Base-by-base conservation (phyloP, 163 green algal species). In the Prototheca stagnorum region DNA sequence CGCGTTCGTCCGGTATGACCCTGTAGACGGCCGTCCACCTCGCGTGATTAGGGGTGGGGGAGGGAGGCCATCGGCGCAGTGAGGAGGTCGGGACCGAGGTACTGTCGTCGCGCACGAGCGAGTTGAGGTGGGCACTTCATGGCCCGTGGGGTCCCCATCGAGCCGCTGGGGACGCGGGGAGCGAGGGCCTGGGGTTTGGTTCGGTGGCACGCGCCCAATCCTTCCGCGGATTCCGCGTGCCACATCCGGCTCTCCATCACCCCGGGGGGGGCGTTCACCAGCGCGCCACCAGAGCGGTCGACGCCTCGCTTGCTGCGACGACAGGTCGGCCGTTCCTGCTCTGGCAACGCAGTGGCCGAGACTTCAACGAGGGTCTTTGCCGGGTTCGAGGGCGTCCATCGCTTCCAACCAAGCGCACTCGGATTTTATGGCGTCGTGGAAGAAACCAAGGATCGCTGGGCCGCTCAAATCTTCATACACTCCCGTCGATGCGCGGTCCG, bases 401-500 rank as follows among this genome's bases (percentile, higher is more conserved):
- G 12, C 12, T 37, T 9, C 11, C 12, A 21, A 27, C 36, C 20
- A 22, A 29, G 19, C 62, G 28, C 45, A 77, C 64, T 49, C 50
- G 1, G 73, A 84, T n/a, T 74, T 70, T 20, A 95, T 57, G 1
- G 84, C 84, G 35, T 93, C 82, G 3, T 64, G 17, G 26, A 95
- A 92, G 41, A 93, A 92, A 24, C 74, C 46, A 40, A 92, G 44
- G 35, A 95, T 92, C 14, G 78, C 82, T 14, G 84, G 85, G 0
- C 85, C 85, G 46, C 76, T 87, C 5, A 72, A 34, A 39, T 95
- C 85, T 3, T 85, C 54, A 41, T 95, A 95, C 5, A 83, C 59
- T 2, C 80, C 82, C 1, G 55, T 42, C 51, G 68, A 84, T 9
- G 85, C 85, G n/a, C 85, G 57, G 61, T 93, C 85, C 45, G 72